Conservation (phyloP, 2,329 filamentous ascomycete species). For the Sporothrix brunneoviolacea region DNA sequence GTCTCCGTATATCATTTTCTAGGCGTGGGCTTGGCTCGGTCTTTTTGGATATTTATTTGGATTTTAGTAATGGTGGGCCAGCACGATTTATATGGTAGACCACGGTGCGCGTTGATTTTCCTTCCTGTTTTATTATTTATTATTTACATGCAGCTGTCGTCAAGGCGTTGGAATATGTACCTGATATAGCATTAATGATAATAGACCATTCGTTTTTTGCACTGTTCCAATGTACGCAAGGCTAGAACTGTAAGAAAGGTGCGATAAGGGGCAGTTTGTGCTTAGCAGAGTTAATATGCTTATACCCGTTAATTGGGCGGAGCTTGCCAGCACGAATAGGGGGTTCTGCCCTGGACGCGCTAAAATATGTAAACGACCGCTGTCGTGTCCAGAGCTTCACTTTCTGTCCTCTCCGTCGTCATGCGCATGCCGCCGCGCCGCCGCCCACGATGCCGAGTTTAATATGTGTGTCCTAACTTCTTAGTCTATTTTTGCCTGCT, state of each 20-base stretch:
- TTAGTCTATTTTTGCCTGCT: background rate
- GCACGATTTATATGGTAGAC: no score
- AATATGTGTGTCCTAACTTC: conserved; percentile 37
- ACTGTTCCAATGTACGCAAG: no score
- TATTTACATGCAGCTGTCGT: no score
- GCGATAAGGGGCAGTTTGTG: no score
- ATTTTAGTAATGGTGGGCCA: no score
- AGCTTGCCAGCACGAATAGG: conserved; percentile 1
- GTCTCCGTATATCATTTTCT: no score
- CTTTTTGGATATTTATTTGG: background rate
- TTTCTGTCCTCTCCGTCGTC: background rate
- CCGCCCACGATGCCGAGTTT: conserved; percentile 43
- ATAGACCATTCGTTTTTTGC: no score
- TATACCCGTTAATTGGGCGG: conserved; percentile 7
- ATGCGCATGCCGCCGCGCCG: background rate
- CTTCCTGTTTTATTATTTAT: background rate
- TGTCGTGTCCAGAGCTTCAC: conserved; percentile 9
- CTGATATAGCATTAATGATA: no score
- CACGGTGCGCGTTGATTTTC: background rate
- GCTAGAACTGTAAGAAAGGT: no score
- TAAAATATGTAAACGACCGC: conserved; percentile 3
- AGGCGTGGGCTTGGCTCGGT: no score
- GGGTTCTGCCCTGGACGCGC: conserved; percentile 3
- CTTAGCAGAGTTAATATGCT: background rate
- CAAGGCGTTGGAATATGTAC: no score